Evolutionary conservation across 208 protist genomes (phyloP), one percentile per base, ranked within the genome.

Genomic region (Acanthamoeba triangularis): DNA sequence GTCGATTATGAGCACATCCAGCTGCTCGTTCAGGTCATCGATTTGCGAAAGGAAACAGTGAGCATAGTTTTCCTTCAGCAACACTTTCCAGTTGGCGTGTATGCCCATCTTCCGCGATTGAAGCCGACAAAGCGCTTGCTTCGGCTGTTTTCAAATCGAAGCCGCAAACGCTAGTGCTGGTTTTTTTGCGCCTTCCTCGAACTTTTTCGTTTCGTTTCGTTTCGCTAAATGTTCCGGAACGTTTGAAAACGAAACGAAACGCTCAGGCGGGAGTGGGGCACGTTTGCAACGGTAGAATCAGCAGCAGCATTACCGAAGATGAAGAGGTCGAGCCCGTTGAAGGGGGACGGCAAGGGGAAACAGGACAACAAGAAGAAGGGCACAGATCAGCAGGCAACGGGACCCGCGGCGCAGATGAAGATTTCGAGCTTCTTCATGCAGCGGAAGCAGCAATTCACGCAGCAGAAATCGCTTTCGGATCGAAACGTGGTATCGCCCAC

Each of bases 1-100:
- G 37, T 92, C 85, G 56, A 92, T 92, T 41, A 92, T 65, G 33
- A 92, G 85, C 37, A 92, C 85, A 25, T 92, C 85, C 20, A 76
- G 85, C 59, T 92, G 85, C 11, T 44, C 61, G 35, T 92, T 49
- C 49, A 65, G n/a, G 30, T 35, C 59, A 10, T 65, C 59, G 3
- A 92, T 1, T 3, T 92, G 16, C 41, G 52, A 30, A 2, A 65
- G 14, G 59, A 92, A 92, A 30, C 59, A 65, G 59, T 67, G 59
- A 1, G 35, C 37, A 25, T 92, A 92, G 49, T 65, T 6, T 23
- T 69, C 85, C 37, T 52, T 37, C 49, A 92, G 23, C 59, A 92
- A n/a, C n/a, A 74, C 59, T 25, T 92, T 92, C 85, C 85, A 92
- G 44, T 92, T 92, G 14, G 25, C 28, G 35, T 92, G 85, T n/a